These are phyloP conservation scores for Sarcocystis neurona DNA, from an alignment of 169 alveolate genomes.

Conservation along the genomic window DNA sequence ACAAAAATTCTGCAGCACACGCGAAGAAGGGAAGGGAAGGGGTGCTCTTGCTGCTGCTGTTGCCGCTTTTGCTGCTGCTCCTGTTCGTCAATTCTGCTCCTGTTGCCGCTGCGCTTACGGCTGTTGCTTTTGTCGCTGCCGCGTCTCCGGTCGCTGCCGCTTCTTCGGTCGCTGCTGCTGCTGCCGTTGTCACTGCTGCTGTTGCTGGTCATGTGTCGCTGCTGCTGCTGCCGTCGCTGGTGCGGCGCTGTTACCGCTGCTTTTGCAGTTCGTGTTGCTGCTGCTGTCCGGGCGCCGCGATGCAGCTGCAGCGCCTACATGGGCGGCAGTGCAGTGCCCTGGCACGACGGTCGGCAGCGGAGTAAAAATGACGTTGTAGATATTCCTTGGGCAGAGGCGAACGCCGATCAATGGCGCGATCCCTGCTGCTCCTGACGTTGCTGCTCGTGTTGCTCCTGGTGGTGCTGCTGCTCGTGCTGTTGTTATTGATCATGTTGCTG, in stretches of 20 bases:
- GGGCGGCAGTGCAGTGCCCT: no score
- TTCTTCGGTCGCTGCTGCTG: neutral
- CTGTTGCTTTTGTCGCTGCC: neutral
- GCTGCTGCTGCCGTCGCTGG: no score
- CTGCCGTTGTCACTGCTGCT: neutral
- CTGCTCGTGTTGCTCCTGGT: neutral
- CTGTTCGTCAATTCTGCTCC: neutral
- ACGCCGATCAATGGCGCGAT: no score
- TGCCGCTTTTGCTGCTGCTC: neutral
- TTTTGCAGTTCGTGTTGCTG: neutral
- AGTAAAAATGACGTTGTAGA: no score
- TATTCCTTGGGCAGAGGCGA: no score
- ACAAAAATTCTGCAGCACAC: no score
- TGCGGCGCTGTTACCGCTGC: conserved; percentile 7
- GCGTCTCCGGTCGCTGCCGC: neutral
- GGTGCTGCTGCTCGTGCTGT: neutral
- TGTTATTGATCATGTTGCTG: neutral
- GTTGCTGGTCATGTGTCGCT: neutral
- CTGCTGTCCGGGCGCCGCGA: no score
- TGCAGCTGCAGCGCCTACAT: no score
- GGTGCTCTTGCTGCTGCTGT: no score
- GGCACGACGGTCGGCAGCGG: no score
- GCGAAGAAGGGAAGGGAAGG: no score
- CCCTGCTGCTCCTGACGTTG: neutral
- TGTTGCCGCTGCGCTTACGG: neutral